Evolutionary conservation across 202 grass and related monocot genomes (phyloP), one percentile per base, ranked within the genome.

Genomic region (Setaria viridis): DNA sequence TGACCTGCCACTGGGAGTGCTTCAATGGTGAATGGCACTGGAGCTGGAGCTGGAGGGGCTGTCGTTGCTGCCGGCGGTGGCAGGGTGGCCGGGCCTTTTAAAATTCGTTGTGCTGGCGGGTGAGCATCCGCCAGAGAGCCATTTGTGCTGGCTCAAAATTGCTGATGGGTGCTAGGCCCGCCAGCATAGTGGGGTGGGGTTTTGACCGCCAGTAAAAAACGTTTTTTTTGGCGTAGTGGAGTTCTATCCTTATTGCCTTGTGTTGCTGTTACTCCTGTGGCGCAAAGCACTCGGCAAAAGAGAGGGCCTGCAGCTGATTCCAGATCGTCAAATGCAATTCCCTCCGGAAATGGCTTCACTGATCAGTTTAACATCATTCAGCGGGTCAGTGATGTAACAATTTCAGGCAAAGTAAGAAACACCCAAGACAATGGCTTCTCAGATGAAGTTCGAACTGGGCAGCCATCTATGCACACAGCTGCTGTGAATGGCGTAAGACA

Each of bases 221-320:
- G 25, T 25, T 25, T 25, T 25, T 25, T 25, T 25, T 25, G 25
- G 25, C 25, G 25, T 25, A 25, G 25, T 25, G 25, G 25, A 25
- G 25, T 25, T 25, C 25, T 81, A 45, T 88, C 87, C 12, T 88
- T 92, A 9, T 57, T 99, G 69, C 97, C 94, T 84, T 92, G 94
- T 41, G 94, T 99, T 87, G 96, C 93, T 76, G 90, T 99, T 55
- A 99, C 96, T 78, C 96, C 96, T 67, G 93, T 99, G 84, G 90
- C 97, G 71, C 95, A 98, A 48, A 89, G 19, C 81, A 91, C 29
- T 85, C 90, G 92, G 51, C 97, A 96, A 82, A 96, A 94, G 68
- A 91, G 84, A 81, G 47, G 62, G 6, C 85, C 87, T 55, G 67
- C 63, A 56, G 78, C 80, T 80, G 92, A 91, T 82, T 74, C 87